Percentiles rank a stretch among this genome's conserved stretches.
Evolutionary conservation across 257 asterid species (phyloP).

Genomic region (Mentha longifolia): DNA sequence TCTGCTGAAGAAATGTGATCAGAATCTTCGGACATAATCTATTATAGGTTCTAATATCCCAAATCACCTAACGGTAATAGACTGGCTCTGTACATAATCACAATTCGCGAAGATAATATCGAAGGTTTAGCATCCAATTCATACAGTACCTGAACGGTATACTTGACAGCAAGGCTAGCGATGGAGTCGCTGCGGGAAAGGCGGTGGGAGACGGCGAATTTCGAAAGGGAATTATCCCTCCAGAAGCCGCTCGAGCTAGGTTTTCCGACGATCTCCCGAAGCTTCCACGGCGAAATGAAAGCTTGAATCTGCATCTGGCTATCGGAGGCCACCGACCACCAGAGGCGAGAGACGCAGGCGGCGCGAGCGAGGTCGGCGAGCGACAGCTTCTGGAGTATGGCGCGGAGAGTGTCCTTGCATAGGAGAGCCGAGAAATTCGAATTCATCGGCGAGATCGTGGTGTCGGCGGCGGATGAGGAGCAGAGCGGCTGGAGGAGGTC

Average conservation of each 20-base stretch:
- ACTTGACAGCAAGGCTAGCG: constrained; percentile 93
- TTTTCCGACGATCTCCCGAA: constrained; percentile 71
- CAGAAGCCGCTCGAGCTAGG: constrained; percentile 87
- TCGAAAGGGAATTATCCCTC: constrained; percentile 82
- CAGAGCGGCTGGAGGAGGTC: constrained; percentile 48
- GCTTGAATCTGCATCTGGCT: constrained; percentile 71
- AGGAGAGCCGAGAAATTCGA: constrained; percentile 79
- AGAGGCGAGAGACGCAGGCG: constrained; percentile 80
- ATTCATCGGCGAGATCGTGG: constrained; percentile 80
- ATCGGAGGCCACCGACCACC: constrained; percentile 82
- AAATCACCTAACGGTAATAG: not conserved
- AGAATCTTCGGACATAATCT: not conserved
- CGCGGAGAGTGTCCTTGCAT: constrained; percentile 82
- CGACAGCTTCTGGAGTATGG: constrained; percentile 68
- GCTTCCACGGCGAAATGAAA: constrained; percentile 85
- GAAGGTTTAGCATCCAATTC: not conserved
- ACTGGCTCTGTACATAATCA: constrained; percentile 6
- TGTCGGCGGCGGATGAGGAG: constrained; percentile 29
- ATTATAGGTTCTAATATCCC: not conserved
- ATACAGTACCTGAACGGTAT: constrained; percentile 81
- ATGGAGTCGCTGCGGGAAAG: constrained; percentile 71
- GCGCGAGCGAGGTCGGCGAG: constrained; percentile 80
- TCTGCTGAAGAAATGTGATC: not conserved
- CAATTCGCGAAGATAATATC: not conserved
- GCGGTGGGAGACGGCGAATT: constrained; percentile 88